Conservation (phyloP, 2,329 filamentous ascomycete genomes). For the Monosporascus sp. region DNA sequence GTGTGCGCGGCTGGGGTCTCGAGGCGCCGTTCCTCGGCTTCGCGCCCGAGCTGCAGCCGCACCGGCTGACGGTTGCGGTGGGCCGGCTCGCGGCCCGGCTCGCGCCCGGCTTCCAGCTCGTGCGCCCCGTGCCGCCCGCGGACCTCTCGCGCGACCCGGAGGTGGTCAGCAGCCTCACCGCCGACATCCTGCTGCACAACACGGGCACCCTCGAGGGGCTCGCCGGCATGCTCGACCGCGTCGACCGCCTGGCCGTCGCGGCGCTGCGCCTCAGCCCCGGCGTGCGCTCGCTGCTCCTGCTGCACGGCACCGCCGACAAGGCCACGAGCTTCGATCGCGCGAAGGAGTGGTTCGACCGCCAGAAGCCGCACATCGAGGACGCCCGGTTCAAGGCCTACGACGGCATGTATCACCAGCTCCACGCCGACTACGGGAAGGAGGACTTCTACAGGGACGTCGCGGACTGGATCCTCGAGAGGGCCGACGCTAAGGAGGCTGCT, state of each 20-base stretch:
- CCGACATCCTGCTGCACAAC: conserved; percentile 71
- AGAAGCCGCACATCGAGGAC: conserved; percentile 50
- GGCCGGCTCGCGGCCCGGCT: conserved; percentile 65
- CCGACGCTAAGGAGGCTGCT: conserved; percentile 1
- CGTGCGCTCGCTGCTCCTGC: conserved; percentile 63
- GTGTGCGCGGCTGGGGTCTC: conserved; percentile 67
- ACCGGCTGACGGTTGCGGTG: conserved; percentile 52
- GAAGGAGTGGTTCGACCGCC: conserved; percentile 55
- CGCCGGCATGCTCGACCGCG: conserved; percentile 71
- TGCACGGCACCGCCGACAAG: conserved; percentile 71
- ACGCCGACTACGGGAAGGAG: conserved; percentile 51
- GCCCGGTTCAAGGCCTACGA: conserved; percentile 68
- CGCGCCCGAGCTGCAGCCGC: conserved; percentile 58
- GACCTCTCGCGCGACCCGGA: conserved; percentile 63
- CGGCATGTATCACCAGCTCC: conserved; percentile 72
- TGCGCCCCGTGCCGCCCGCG: conserved; percentile 57
- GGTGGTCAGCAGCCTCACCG: conserved; percentile 53
- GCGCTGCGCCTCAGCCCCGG: conserved; percentile 43
- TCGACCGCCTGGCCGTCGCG: conserved; percentile 52
- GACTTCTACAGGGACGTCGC: conserved; percentile 54
- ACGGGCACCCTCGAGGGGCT: conserved; percentile 82
- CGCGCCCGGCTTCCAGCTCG: conserved; percentile 61
- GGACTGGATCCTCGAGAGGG: conserved; percentile 58
- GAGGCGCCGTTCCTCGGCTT: conserved; percentile 78
- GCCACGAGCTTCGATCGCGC: conserved; percentile 62